Evolutionary conservation across 2,329 filamentous ascomycete species (phyloP), one percentile per base, ranked within the genome.

Genomic region (Neofusicoccum ribis): DNA sequence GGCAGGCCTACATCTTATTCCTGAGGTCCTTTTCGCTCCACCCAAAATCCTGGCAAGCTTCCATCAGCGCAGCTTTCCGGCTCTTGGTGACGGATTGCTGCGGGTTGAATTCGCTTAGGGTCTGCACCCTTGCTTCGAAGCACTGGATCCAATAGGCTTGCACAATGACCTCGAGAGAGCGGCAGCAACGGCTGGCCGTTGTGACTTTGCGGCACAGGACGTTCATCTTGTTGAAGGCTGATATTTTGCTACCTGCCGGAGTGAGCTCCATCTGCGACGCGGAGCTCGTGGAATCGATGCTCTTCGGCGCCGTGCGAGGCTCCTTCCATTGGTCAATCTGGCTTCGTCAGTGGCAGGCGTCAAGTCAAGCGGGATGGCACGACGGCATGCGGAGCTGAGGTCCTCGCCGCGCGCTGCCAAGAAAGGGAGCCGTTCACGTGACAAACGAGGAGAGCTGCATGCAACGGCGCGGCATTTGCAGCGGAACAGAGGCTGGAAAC

Each of bases 1-100:
- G 37, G 37, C 41, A 7, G 6, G n/a, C 56, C 15, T 23, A 60
- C 71, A 75, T 76, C 63, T 81, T 81, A 68, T 87, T 87, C 12
- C 85, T 79, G 17, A 86, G 71, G 66, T 87, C 84, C 69, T 86
- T 86, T 68, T 86, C 85, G 3, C 81, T 79, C 84, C 84, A 86
- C 2, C 79, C 79, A 65, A 87, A 85, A 56, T 82, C 80, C 12
- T 78, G 74, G 68, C 84, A 86, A 0, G 85, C 84, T 69, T 85
- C 83, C 65, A 81, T 80, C 12, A 86, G 77, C 0, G 82, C 83
- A 2, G 79, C 75, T 73, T 85, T 85, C 63, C 82, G 81, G 58
- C 83, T 80, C 67, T 84, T 84, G 1, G 80, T 80, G 0, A 77
- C 73, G 0, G 81, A 82, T 1, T 80, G 71, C 7, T 76, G 72